A percentile compares a stretch with the other conserved stretches of the same genome.
phyloP scores from a whole-genome alignment of 2,329 filamentous ascomycete species.

The Paraconiothyrium sp. region DNA sequence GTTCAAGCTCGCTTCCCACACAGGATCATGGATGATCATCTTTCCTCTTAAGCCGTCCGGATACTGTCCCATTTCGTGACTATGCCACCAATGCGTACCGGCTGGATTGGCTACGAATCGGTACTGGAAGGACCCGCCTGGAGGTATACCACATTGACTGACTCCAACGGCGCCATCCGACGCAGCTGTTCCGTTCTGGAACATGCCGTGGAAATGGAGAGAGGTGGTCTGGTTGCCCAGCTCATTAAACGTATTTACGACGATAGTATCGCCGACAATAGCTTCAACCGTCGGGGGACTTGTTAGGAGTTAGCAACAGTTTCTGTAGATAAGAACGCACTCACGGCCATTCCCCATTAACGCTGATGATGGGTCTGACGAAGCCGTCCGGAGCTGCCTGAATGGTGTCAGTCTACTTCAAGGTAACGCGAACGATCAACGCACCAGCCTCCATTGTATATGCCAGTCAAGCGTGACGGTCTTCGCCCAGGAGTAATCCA shows the following conservation, averaged over 20 bases:
- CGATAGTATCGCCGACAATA: constrained; percentile 74
- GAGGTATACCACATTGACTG: constrained; percentile 64
- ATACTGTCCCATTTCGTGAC: constrained; percentile 67
- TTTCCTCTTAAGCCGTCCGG: constrained; percentile 74
- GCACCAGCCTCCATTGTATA: constrained; percentile 59
- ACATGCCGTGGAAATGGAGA: constrained; percentile 80
- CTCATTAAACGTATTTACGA: constrained; percentile 73
- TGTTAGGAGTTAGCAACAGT: background rate
- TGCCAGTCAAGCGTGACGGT: constrained; percentile 61
- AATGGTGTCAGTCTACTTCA: background rate
- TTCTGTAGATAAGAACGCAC: background rate
- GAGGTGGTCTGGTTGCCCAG: constrained; percentile 70
- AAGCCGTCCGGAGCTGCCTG: constrained; percentile 24
- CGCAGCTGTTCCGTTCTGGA: constrained; percentile 75
- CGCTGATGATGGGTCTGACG: constrained; percentile 63
- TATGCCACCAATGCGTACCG: constrained; percentile 73
- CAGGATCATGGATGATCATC: constrained; percentile 69
- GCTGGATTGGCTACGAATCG: constrained; percentile 66
- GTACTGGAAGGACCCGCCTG: constrained; percentile 71
- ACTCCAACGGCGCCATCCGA: constrained; percentile 77
- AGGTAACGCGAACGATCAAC: constrained; percentile 44
- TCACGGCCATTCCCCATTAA: constrained; percentile 75
- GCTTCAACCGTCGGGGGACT: constrained; percentile 72
- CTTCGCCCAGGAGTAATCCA: constrained; percentile 31
- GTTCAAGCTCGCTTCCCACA: constrained; percentile 61